Evolutionary conservation across 2,329 filamentous ascomycete species (phyloP).

Genomic region (Xylaria multiplex): DNA sequence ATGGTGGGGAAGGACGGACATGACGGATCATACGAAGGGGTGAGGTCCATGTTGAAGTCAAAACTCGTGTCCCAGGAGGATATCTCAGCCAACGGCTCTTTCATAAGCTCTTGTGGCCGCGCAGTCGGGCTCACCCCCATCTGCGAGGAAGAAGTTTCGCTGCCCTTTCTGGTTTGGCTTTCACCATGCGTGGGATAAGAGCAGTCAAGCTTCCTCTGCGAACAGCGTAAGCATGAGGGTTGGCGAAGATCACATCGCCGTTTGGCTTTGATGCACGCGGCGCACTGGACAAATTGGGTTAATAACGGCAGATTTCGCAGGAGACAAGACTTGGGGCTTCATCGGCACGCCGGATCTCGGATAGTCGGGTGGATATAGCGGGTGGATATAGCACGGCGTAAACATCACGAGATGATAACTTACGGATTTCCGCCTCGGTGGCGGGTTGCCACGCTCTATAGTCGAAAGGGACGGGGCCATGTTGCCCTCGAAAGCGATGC

Average conservation of each 20-base stretch:
- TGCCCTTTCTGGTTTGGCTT: background rate
- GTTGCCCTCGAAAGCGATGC: background rate
- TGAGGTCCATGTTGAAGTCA: slow-evolving; percentile 33
- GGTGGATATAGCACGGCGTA: background rate
- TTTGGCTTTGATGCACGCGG: slow-evolving; percentile 39
- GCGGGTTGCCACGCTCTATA: slow-evolving; percentile 37
- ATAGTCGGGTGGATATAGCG: background rate
- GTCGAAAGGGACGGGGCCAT: slow-evolving; percentile 35
- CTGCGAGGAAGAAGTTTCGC: background rate
- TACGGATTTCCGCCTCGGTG: slow-evolving; percentile 40
- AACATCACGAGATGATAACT: background rate
- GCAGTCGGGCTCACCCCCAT: background rate
- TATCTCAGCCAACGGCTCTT: slow-evolving; percentile 14
- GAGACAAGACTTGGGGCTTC: background rate
- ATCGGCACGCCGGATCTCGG: background rate
- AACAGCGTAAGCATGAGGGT: slow-evolving; percentile 38
- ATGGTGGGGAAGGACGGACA: slow-evolving; percentile 22
- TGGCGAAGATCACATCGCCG: slow-evolving; percentile 39
- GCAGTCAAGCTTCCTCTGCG: slow-evolving; percentile 37
- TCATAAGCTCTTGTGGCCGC: slow-evolving; percentile 19
- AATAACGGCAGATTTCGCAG: background rate
- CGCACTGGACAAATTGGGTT: slow-evolving; percentile 28
- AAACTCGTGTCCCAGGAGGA: slow-evolving; percentile 29
- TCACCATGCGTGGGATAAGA: slow-evolving; percentile 24
- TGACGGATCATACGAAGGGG: slow-evolving; percentile 11